A percentile compares a stretch with the other conserved stretches of the same genome.
phyloP scores from a whole-genome alignment of 2,329 filamentous ascomycete genomes.

The Aureobasidium lini region DNA sequence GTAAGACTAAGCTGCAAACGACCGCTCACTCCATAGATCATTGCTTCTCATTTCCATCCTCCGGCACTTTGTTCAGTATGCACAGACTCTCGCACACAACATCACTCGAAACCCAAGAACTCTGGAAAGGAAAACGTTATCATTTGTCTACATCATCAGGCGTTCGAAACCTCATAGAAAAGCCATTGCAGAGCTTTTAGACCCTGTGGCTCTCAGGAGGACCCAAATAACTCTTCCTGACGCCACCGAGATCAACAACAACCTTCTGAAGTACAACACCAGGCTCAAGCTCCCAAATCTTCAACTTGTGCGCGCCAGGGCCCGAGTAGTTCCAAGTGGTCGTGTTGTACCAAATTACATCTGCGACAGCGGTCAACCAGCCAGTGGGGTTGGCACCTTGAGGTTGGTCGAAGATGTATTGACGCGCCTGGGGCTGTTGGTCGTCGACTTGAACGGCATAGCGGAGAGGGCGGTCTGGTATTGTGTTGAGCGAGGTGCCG shows the following conservation, averaged over 20 bases:
- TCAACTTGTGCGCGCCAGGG: conserved; percentile 36
- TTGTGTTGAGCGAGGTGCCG: conserved; percentile 24
- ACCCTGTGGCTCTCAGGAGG: conserved; percentile 29
- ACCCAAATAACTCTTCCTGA: conserved; percentile 29
- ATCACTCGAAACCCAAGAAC: no score
- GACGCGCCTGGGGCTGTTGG: conserved; percentile 20
- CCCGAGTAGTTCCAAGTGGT: conserved; percentile 30
- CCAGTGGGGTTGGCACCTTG: conserved; percentile 33
- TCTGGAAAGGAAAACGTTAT: background rate
- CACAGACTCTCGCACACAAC: no score
- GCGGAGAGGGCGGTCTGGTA: conserved; percentile 24
- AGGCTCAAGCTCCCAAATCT: conserved; percentile 40
- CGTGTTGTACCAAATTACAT: conserved; percentile 44
- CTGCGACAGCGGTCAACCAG: conserved; percentile 44
- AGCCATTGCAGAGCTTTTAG: conserved; percentile 5
- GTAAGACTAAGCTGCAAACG: no score
- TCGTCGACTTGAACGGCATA: conserved; percentile 33
- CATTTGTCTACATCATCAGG: background rate
- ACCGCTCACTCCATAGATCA: no score
- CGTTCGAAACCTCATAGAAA: background rate
- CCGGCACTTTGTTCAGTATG: no score
- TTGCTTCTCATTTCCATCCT: no score
- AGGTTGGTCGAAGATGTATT: conserved; percentile 22
- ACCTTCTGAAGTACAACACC: conserved; percentile 35
- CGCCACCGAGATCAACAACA: conserved; percentile 28